A percentile compares a stretch with the other conserved stretches of the same genome.
phyloP scores from a whole-genome alignment of 768 basidiomycete genomes.

The Rhodotorula diobovata region DNA sequence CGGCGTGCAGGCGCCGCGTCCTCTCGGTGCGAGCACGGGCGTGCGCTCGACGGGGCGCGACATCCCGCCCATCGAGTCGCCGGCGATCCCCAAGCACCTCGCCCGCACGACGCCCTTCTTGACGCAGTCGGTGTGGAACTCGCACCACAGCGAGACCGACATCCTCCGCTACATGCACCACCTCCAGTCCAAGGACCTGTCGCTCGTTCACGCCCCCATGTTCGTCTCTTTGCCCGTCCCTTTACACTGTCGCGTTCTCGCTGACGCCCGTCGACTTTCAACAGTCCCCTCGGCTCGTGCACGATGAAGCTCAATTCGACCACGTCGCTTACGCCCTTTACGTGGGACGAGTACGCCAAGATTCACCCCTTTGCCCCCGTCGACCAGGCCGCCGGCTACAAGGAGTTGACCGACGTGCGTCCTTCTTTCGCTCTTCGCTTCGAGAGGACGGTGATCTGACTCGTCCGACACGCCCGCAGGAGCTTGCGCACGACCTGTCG shows the following conservation, averaged over 20 bases:
- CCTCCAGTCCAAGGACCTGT: conserved; percentile 88
- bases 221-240: background rate
- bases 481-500: conserved; percentile 84
- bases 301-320: conserved; percentile 73
- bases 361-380: conserved; percentile 90
- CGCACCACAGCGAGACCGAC: conserved; percentile 96
- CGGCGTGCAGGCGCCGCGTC: conserved; percentile 51
- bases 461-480: conserved; percentile 52
- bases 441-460: background rate
- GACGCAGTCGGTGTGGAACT: conserved; percentile 87
- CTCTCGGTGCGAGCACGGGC: conserved; percentile 48
- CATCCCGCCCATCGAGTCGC: conserved; percentile 38
- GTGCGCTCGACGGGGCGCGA: conserved; percentile 53
- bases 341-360: conserved; percentile 82
- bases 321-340: conserved; percentile 93
- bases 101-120: conserved; percentile 60
- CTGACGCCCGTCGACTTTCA: no score
- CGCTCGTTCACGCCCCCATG: conserved; percentile 93
- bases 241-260: background rate
- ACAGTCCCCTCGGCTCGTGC: conserved; percentile 45
- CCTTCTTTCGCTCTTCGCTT: background rate
- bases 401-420: conserved; percentile 60
- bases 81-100: conserved; percentile 55
- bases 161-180: conserved; percentile 92
- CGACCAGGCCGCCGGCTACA: conserved; percentile 85